Conservation (phyloP, 2,329 filamentous ascomycete species). For the Sporothrix phasma region DNA sequence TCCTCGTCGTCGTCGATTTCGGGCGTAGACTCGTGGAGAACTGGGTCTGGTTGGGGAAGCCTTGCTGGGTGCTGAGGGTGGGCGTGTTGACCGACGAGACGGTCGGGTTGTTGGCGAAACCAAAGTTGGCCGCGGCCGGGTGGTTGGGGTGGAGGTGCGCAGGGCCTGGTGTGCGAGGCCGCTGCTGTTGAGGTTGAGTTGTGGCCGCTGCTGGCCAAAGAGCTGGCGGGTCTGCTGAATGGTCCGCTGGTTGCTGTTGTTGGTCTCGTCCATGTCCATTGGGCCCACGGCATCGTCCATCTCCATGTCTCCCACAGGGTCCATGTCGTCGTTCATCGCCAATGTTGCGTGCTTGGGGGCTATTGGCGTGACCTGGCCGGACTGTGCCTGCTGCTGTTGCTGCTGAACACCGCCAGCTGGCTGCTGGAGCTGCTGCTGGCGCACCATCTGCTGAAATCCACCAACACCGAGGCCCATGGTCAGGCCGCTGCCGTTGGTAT, state of each 20-base stretch:
- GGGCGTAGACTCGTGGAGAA: slow-evolving; percentile 41
- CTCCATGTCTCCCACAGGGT: slow-evolving; percentile 89
- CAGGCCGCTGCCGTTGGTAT: slow-evolving; percentile 4
- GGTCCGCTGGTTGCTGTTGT: slow-evolving; percentile 37
- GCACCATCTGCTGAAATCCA: slow-evolving; percentile 34
- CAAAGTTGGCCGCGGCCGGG: slow-evolving; percentile 65
- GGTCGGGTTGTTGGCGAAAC: slow-evolving; percentile 84
- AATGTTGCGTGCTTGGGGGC: slow-evolving; percentile 21
- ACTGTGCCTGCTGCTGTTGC: slow-evolving; percentile 18
- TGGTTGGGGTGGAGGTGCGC: slow-evolving; percentile 75
- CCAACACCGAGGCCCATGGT: slow-evolving; percentile 24
- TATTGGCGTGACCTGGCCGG: slow-evolving; percentile 21
- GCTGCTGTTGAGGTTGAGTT: slow-evolving; percentile 70
- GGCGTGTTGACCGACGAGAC: slow-evolving; percentile 97
- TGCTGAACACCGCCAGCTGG: slow-evolving; percentile 30
- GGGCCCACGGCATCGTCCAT: slow-evolving; percentile 73
- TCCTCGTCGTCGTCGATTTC: slow-evolving; percentile 66
- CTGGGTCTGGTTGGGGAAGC: slow-evolving; percentile 48
- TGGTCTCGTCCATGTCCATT: slow-evolving; percentile 51
- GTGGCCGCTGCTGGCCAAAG: slow-evolving; percentile 58
- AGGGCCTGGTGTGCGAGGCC: slow-evolving; percentile 68
- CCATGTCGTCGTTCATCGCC: slow-evolving; percentile 56
- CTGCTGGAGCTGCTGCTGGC: slow-evolving; percentile 35
- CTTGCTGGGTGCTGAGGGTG: slow-evolving; percentile 66
- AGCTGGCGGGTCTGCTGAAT: slow-evolving; percentile 62